phyloP scores from a whole-genome alignment of 495 filamentous ascomycete species.

The Hypoxylon crocopeplum region DNA sequence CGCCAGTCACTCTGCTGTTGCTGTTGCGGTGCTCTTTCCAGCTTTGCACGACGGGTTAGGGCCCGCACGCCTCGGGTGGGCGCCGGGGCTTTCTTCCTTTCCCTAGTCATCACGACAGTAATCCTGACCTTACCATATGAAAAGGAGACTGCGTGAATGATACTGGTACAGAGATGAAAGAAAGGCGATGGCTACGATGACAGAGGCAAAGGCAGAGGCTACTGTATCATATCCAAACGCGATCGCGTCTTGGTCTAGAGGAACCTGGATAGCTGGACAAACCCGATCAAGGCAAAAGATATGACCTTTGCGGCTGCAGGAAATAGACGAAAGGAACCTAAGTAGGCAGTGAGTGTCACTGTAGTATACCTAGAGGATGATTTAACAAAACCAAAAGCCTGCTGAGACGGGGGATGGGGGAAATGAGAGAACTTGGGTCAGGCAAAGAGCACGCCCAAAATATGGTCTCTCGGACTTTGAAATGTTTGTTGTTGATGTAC shows the following conservation, averaged over 20 bases:
- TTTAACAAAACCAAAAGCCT: constrained; percentile 27
- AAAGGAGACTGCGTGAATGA: constrained; percentile 22
- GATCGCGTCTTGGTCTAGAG: constrained; percentile 11
- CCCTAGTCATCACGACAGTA: constrained; percentile 39
- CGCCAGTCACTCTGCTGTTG: constrained; percentile 33
- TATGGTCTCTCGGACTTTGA: background rate
- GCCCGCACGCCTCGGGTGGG: constrained; percentile 28
- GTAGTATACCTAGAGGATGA: constrained; percentile 14
- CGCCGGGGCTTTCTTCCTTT: constrained; percentile 41
- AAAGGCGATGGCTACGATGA: constrained; percentile 33
- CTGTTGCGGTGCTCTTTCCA: constrained; percentile 28
- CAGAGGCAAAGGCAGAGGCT: constrained; percentile 24
- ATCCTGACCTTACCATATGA: constrained; percentile 42
- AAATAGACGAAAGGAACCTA: constrained; percentile 2
- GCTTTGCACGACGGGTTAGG: constrained; percentile 32
- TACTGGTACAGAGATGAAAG: constrained; percentile 31
- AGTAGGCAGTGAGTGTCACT: constrained; percentile 14
- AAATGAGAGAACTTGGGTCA: constrained; percentile 13
- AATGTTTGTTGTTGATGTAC: no score
- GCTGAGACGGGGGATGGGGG: constrained; percentile 1
- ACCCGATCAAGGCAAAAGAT: constrained; percentile 13
- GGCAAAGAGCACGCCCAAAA: constrained; percentile 17
- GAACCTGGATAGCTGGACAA: constrained; percentile 7
- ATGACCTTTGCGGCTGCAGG: constrained; percentile 17
- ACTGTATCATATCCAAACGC: constrained; percentile 31